Percentiles rank a stretch among this genome's conserved stretches.
phyloP scores from a whole-genome alignment of 2,329 filamentous ascomycete species.

The Falciphora oryzae region DNA sequence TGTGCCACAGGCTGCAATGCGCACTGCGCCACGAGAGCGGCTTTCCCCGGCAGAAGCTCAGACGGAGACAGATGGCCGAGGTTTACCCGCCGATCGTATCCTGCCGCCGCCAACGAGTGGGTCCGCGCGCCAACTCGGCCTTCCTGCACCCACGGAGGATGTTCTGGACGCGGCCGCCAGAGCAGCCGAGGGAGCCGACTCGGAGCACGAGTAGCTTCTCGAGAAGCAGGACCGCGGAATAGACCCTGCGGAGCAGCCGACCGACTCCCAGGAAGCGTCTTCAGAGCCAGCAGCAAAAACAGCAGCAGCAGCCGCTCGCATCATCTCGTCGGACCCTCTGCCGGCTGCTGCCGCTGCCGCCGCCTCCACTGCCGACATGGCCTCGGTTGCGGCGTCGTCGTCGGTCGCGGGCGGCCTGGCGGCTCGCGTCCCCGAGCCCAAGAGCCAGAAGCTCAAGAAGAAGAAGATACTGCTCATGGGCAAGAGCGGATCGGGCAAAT shows the following conservation, averaged over 20 bases:
- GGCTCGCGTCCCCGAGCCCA: constrained; percentile 8
- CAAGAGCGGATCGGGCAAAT: constrained; percentile 95
- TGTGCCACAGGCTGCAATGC: background rate
- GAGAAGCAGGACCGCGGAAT: background rate
- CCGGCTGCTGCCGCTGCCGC: background rate
- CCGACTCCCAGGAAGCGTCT: background rate
- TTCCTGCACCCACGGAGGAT: background rate
- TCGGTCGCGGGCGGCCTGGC: constrained; percentile 4
- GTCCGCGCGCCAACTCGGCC: background rate
- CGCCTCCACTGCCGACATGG: constrained; percentile 1
- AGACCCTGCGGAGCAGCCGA: background rate
- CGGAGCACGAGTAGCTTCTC: background rate
- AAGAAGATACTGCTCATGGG: constrained; percentile 88
- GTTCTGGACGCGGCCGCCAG: background rate
- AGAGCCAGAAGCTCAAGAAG: constrained; percentile 63
- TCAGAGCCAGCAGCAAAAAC: background rate
- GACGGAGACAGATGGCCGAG: no score
- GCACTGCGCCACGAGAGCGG: background rate
- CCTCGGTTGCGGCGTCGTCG: constrained; percentile 2
- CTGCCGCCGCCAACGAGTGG: background rate
- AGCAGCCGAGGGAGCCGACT: background rate
- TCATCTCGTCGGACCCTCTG: background rate
- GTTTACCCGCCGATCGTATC: no score
- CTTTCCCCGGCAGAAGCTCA: no score
- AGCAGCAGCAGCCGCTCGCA: background rate